phyloP scores from a whole-genome alignment of 2,329 filamentous ascomycete species.

The Ceratocystis ficicola region DNA sequence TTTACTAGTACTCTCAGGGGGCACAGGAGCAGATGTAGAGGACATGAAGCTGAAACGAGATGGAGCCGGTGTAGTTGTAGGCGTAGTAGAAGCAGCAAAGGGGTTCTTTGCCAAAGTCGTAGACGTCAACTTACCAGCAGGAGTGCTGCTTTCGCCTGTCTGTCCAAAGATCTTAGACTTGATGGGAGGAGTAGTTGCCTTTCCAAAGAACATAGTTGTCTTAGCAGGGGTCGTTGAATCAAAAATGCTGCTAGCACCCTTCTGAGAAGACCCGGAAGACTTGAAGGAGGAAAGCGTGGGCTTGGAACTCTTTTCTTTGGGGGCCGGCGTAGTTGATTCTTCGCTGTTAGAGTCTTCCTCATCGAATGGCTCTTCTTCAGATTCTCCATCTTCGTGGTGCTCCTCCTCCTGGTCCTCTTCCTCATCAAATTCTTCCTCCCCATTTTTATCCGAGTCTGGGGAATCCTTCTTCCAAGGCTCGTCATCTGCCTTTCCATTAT shows the following conservation, averaged over 20 bases:
- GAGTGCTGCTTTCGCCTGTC: neutral
- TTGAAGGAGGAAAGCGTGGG: neutral
- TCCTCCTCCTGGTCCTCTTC: constrained; percentile 9
- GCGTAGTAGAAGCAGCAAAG: constrained; percentile 34
- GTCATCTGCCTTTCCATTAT: neutral
- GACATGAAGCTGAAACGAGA: constrained; percentile 36
- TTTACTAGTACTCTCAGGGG: constrained; percentile 46
- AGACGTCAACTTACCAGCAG: neutral
- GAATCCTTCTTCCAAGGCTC: neutral
- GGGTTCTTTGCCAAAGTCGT: constrained; percentile 9
- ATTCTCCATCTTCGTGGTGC: constrained; percentile 10
- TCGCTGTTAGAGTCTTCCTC: neutral
- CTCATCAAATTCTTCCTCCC: constrained; percentile 4
- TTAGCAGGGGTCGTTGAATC: constrained; percentile 15
- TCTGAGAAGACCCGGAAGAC: neutral
- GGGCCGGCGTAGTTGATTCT: constrained; percentile 27
- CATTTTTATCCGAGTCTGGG: neutral
- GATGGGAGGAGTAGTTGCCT: neutral
- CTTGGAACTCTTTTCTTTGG: constrained; percentile 14
- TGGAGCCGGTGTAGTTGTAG: constrained; percentile 41
- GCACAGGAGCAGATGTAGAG: constrained; percentile 33
- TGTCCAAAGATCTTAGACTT: constrained; percentile 15
- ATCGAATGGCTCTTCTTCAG: constrained; percentile 5
- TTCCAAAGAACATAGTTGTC: constrained; percentile 13
- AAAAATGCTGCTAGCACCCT: constrained; percentile 11